Percentiles rank a stretch among this genome's conserved stretches.
These are phyloP conservation scores for Chrysosporium queenslandicum DNA, from an alignment of 2,329 filamentous ascomycete genomes.

Conservation along the genomic window DNA sequence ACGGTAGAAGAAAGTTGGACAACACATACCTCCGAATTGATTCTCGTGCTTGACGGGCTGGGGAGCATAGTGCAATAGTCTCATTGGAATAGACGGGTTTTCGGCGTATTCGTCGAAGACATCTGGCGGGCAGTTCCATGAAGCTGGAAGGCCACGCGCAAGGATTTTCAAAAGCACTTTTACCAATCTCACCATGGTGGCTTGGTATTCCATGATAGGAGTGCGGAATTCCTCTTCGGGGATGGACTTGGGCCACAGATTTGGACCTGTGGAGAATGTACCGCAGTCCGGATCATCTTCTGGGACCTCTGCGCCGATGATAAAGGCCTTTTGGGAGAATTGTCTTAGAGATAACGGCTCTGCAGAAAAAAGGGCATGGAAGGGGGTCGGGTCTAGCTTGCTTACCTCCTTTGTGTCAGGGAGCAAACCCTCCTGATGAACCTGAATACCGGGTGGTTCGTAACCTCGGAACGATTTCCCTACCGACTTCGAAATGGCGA, in stretches of 20 bases:
- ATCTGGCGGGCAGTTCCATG: not conserved
- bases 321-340: not conserved
- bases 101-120: not conserved
- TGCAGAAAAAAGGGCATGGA: not conserved
- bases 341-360: not conserved
- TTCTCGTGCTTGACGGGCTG: not conserved
- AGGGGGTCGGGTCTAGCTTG: not conserved
- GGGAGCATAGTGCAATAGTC: not conserved
- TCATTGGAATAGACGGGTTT: not conserved
- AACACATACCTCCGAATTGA: not conserved
- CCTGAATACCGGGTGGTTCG: not conserved
- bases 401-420: not conserved
- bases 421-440: not conserved
- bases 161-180: not conserved
- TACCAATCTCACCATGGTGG: not conserved
- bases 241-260: not conserved
- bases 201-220: not conserved
- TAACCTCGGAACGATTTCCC: not conserved
- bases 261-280: not conserved
- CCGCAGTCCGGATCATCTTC: not conserved
- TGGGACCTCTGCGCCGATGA: not conserved
- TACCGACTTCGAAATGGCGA: not conserved
- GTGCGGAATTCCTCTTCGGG: not conserved
- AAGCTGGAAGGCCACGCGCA: not conserved
- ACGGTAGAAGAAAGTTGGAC: not conserved